Evolutionary conservation across 1,139 yeast genomes (phyloP), one percentile per base, ranked within the genome.

Genomic region (Chernovozyma aurita): DNA sequence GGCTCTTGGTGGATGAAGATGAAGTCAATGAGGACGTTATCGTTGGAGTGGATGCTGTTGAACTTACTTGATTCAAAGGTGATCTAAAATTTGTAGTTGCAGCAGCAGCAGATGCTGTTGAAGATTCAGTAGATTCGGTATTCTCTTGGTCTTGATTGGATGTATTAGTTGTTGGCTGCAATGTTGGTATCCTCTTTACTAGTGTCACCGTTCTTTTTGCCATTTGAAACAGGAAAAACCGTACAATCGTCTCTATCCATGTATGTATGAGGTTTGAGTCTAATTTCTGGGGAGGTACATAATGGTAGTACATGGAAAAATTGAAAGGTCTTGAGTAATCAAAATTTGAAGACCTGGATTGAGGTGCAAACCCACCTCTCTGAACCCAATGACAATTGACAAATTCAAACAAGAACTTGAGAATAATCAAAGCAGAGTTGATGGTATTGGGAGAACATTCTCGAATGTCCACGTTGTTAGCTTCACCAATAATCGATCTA

Each of bases 391-490:
- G 48, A 24, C 44, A 44, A 36, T 53, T 49, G 25, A 68, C 51
- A 9, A 65, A 45, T 31, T 57, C 57, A 2, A 61, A 44, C 12
- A 69, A 48, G 18, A 68, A 46, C 41, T 59, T 63, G 32, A 65
- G 53, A 5, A 67, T 45, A 18, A 69, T 47, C 20, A 66, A 49
- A 1, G 65, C 60, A 17, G 71, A 63, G 12, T 59, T 43, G 26
- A 67, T 39, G 9, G 61, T 48, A 39, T 59, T 60, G 24, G 60
- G 66, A 41, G 64, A 66, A 21, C 63, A 47, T 21, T 63, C 65
- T 17, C 50, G 47, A 22, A 65, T 44, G 33, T 54, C 60, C 6
- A 49, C 38, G 18, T 52, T 43, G 24, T 47, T 42, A 5, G 61
- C 51, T 37, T 64, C 71, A 24, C 50, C 44, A 42, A 61, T 61